Evolutionary conservation across 768 basidiomycete genomes (phyloP), one percentile per base, ranked within the genome.

Genomic region (Auricularia cornea): DNA sequence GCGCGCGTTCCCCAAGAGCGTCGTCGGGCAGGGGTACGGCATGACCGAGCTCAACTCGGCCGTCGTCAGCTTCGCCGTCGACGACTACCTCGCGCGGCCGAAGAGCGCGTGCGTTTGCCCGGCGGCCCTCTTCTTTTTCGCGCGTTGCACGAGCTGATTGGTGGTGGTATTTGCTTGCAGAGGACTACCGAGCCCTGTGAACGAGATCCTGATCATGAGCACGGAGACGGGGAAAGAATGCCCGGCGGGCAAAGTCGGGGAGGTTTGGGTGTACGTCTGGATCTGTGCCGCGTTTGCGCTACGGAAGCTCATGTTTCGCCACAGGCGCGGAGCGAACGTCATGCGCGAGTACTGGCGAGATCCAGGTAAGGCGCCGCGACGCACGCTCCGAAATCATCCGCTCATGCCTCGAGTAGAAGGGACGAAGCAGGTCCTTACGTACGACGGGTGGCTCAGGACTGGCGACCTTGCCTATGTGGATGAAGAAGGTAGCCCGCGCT

Each of bases 311-410:
- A 23, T 12, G n/a, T 14, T 6, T 26, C 54, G 30, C 8, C 3
- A 18, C 48, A 73, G 71, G 65, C 82, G 83, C 23, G 84, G 85
- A 16, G 82, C 84, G 5, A 83, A 85, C 70, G 76, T 86, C 62
- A 85, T 86, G 84, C 80, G 81, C 69, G 76, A 77, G 28, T 87
- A 87, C 69, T 86, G 83, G 83, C 74, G 78, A 60, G 84, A 87
- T 68, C 78, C 79, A 71, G 81, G 81, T 78, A 65, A 54, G 69
- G n/a, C n/a, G n/a, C n/a, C 59, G 30, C 3, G 52, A 10, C 8
- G 51, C 59, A 2, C 67, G 16, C n/a, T 23, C 32, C 3, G 11
- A 30, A 23, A 12, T n/a, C 20, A 30, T 30, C 6, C 14, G 59
- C 29, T n/a, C 35, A 23, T 38, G 8, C 20, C 30, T n/a, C 2